Evolutionary conservation across 495 filamentous ascomycete genomes (phyloP).

Genomic region (Talaromyces ruber): DNA sequence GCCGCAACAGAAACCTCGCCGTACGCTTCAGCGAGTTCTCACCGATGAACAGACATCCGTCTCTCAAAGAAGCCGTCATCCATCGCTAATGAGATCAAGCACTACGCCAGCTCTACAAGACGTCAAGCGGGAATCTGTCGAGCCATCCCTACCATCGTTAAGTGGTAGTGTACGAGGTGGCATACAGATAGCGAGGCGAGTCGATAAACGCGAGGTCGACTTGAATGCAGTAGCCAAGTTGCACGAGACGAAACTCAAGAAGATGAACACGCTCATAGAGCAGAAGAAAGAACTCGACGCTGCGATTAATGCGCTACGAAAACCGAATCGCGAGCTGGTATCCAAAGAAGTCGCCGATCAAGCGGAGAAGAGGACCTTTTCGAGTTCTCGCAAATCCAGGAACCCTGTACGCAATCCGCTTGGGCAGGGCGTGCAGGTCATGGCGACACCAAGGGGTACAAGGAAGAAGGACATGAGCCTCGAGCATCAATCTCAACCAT

Average conservation of each 20-base stretch:
- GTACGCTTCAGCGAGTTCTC: constrained; percentile 58
- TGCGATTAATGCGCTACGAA: constrained; percentile 76
- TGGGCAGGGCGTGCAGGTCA: constrained; percentile 56
- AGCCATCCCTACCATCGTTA: constrained; percentile 27
- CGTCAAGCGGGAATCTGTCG: constrained; percentile 21
- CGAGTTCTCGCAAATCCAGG: constrained; percentile 45
- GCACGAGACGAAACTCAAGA: constrained; percentile 57
- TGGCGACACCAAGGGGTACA: constrained; percentile 62
- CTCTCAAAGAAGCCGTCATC: constrained; percentile 34
- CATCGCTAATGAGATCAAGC: constrained; percentile 61
- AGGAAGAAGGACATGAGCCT: constrained; percentile 29
- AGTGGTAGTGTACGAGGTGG: constrained; percentile 37
- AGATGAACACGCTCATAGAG: constrained; percentile 58
- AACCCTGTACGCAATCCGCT: constrained; percentile 56
- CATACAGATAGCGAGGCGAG: constrained; percentile 50
- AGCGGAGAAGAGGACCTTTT: constrained; percentile 49
- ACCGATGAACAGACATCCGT: constrained; percentile 55
- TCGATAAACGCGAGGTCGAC: constrained; percentile 62
- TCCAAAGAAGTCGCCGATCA: constrained; percentile 64
- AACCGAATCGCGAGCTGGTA: constrained; percentile 75
- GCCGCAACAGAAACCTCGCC: constrained; percentile 41
- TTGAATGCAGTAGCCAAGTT: constrained; percentile 46
- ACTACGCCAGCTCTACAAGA: constrained; percentile 42
- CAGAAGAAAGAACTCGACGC: constrained; percentile 71
- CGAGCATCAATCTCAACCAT: constrained; percentile 17